phyloP scores from a whole-genome alignment of 305 asterid genomes.

The Fraxinus sp. region DNA sequence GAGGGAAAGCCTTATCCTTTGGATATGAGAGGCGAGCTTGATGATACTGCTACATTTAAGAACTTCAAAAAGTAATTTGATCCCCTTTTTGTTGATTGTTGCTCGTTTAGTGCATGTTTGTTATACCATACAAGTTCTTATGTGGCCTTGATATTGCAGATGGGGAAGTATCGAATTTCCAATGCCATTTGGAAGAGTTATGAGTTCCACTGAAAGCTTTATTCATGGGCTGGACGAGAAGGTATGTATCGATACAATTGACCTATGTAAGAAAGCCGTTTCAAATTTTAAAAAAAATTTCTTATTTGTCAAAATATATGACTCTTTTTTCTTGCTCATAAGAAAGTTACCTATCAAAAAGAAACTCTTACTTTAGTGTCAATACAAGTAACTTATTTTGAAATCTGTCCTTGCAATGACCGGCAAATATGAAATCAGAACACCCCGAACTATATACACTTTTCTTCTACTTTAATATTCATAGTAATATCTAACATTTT shows the following conservation, averaged over 20 bases:
- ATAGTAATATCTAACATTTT: neutral
- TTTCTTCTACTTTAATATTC: neutral
- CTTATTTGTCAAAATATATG: neutral
- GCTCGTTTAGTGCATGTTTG: neutral
- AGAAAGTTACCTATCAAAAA: neutral
- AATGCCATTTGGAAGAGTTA: constrained; percentile 86
- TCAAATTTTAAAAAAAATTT: neutral
- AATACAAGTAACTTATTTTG: neutral
- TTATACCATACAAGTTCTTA: constrained; percentile 3
- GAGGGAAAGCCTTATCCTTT: constrained; percentile 85
- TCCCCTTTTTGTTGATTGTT: neutral
- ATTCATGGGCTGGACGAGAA: constrained; percentile 85
- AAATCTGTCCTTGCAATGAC: neutral
- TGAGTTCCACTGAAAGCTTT: constrained; percentile 78
- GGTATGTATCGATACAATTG: constrained; percentile 35
- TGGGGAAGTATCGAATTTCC: constrained; percentile 92
- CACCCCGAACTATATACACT: neutral
- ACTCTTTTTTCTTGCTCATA: neutral
- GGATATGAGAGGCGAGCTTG: constrained; percentile 97
- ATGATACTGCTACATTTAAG: constrained; percentile 90
- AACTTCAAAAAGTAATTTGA: constrained; percentile 73
- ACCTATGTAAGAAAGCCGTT: neutral
- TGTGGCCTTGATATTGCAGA: constrained; percentile 39
- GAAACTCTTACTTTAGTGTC: neutral
- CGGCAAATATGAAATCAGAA: neutral